phyloP scores from a whole-genome alignment of 345 rosid species.

The Salix udensis region DNA sequence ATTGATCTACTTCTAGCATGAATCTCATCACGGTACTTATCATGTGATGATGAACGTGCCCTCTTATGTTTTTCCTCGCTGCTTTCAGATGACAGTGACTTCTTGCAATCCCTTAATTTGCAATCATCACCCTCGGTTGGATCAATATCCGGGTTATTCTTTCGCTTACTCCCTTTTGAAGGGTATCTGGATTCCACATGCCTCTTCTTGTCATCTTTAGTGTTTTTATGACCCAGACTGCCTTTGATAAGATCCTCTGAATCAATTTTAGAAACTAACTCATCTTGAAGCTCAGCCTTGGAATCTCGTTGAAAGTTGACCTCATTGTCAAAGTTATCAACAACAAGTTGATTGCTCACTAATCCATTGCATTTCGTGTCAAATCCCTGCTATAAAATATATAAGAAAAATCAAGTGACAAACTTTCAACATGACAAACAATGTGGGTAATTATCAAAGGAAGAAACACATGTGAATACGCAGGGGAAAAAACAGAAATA shows the following conservation, averaged over 20 bases:
- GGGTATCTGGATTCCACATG: slow-evolving; percentile 21
- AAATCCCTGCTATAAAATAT: slow-evolving; percentile 37
- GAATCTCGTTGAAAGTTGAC: slow-evolving; percentile 15
- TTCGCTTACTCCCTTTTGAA: slow-evolving; percentile 33
- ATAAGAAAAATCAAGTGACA: slow-evolving; percentile 13
- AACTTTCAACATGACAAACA: slow-evolving; percentile 3
- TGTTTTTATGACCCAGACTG: slow-evolving; percentile 21
- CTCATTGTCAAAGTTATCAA: slow-evolving; percentile 3
- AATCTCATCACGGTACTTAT: slow-evolving; percentile 37
- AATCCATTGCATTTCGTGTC: slow-evolving; percentile 7
- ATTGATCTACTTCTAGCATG: slow-evolving; percentile 43
- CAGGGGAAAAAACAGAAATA: slow-evolving; percentile 9
- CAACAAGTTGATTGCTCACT: background rate
- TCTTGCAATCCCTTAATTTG: slow-evolving; percentile 27
- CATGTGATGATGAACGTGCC: slow-evolving; percentile 31
- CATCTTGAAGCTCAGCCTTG: slow-evolving; percentile 15
- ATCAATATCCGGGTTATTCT: slow-evolving; percentile 32
- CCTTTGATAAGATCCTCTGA: slow-evolving; percentile 36
- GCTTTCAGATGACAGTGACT: slow-evolving; percentile 38
- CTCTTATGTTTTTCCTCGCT: slow-evolving; percentile 32
- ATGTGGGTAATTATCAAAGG: background rate
- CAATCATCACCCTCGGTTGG: slow-evolving; percentile 22
- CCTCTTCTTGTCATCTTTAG: slow-evolving; percentile 23
- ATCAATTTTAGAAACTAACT: slow-evolving; percentile 7
- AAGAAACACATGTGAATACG: slow-evolving; percentile 10